phyloP scores from a whole-genome alignment of 2,329 filamentous ascomycete genomes.

The Aureobasidium subglaciale region DNA sequence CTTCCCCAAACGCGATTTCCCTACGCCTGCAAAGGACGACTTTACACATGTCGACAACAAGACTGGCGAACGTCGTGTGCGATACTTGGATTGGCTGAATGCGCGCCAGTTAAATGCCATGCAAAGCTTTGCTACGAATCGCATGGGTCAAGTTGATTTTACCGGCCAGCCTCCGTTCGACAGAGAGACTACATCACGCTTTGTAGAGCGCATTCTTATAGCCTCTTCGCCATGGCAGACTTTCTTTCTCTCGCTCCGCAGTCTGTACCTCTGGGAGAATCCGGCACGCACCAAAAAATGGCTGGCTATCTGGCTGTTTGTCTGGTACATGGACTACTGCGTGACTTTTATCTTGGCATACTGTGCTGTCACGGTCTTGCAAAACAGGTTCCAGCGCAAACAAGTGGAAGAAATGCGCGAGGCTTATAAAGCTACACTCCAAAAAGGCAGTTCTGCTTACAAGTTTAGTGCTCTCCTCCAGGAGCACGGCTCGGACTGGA shows the following conservation, averaged over 20 bases:
- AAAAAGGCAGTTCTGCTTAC: slow-evolving; percentile 26
- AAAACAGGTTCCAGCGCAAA: slow-evolving; percentile 25
- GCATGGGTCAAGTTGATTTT: slow-evolving; percentile 28
- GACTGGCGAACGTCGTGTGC: slow-evolving; percentile 26
- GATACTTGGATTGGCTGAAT: slow-evolving; percentile 20
- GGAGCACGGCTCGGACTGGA: slow-evolving; percentile 32
- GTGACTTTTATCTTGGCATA: slow-evolving; percentile 31
- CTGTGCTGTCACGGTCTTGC: slow-evolving; percentile 29
- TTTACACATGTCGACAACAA: slow-evolving; percentile 24
- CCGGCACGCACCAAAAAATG: slow-evolving; percentile 30
- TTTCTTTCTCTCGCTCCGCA: slow-evolving; percentile 31
- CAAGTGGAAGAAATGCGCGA: slow-evolving; percentile 29
- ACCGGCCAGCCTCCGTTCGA: slow-evolving; percentile 30
- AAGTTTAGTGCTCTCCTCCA: slow-evolving; percentile 33
- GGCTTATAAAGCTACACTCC: slow-evolving; percentile 27
- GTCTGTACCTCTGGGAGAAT: slow-evolving; percentile 35
- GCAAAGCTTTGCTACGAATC: slow-evolving; percentile 13
- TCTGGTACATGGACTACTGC: slow-evolving; percentile 34
- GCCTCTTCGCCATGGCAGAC: slow-evolving; percentile 36
- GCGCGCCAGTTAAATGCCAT: slow-evolving; percentile 1
- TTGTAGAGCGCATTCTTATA: slow-evolving; percentile 34
- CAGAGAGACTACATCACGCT: slow-evolving; percentile 28
- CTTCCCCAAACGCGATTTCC: slow-evolving; percentile 25
- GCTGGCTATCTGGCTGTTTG: slow-evolving; percentile 28
- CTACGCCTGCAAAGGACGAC: slow-evolving; percentile 24